phyloP scores from a whole-genome alignment of 129 eudicot species.

The Kitagawia praeruptora region DNA sequence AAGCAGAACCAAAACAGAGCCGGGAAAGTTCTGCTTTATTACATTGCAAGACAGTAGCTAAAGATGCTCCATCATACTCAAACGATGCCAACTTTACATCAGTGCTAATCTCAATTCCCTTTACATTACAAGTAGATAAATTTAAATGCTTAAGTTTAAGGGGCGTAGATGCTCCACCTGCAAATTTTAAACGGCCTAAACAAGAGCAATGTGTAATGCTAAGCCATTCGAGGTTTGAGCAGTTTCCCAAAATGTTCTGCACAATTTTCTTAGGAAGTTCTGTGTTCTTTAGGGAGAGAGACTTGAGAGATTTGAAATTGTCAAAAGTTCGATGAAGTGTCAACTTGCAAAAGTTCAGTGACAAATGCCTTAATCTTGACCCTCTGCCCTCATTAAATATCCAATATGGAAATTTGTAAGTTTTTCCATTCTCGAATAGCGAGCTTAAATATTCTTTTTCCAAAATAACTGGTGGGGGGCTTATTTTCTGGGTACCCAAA shows the following conservation, averaged over 20 bases:
- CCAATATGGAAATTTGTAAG: neutral
- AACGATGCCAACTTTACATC: neutral
- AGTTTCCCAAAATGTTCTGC: neutral
- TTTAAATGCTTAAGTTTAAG: conserved; percentile 2
- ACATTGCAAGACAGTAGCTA: neutral
- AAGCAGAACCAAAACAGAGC: neutral
- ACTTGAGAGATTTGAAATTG: neutral
- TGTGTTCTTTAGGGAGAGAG: neutral
- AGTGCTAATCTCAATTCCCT: neutral
- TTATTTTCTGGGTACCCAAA: neutral
- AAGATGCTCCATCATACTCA: neutral
- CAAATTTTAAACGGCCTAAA: neutral
- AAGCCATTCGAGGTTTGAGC: neutral
- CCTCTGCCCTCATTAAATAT: neutral
- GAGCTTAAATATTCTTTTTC: no score
- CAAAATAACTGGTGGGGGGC: no score
- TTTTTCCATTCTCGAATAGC: neutral
- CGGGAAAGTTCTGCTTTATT: neutral
- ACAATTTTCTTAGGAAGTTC: neutral
- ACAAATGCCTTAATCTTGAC: neutral
- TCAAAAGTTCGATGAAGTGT: neutral
- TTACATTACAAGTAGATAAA: neutral
- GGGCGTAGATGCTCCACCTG: neutral
- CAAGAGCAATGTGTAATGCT: neutral
- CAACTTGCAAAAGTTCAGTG: neutral